Conservation (phyloP, 2,329 filamentous ascomycete genomes). For the Aspergillus sp. region DNA sequence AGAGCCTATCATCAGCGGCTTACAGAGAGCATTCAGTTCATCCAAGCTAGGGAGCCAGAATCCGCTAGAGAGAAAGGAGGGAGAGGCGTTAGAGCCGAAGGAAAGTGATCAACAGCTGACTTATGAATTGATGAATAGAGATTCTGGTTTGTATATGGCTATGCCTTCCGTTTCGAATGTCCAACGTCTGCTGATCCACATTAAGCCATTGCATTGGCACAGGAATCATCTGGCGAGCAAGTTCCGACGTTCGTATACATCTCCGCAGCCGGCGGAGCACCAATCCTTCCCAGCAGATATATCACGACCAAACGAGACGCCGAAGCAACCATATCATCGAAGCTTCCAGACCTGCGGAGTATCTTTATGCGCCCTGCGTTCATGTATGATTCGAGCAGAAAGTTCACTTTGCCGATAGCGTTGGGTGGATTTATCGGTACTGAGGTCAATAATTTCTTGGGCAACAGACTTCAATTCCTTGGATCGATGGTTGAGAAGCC, state of each 20-base stretch:
- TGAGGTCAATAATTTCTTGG: conserved; percentile 68
- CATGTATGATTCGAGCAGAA: conserved; percentile 77
- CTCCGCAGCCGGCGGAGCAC: conserved; percentile 78
- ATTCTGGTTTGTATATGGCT: conserved; percentile 47
- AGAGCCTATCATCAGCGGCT: conserved; percentile 71
- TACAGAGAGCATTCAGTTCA: conserved; percentile 70
- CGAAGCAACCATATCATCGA: conserved; percentile 64
- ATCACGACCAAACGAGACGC: conserved; percentile 89
- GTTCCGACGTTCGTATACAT: conserved; percentile 75
- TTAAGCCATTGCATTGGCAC: conserved; percentile 72
- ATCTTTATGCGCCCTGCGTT: conserved; percentile 82
- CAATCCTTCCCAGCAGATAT: conserved; percentile 76
- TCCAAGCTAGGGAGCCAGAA: conserved; percentile 59
- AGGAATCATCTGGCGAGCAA: conserved; percentile 60
- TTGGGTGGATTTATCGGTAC: conserved; percentile 67
- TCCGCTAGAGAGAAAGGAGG: conserved; percentile 57
- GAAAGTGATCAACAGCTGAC: conserved; percentile 72
- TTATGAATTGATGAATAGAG: conserved; percentile 96
- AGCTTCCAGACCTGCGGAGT: conserved; percentile 67
- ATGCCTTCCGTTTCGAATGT: neutral
- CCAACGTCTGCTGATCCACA: conserved; percentile 5
- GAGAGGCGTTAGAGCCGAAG: conserved; percentile 56
- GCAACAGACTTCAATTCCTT: conserved; percentile 70
- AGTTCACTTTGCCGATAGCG: conserved; percentile 78
- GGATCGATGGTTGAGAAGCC: conserved; percentile 81